Base-by-base conservation (phyloP, 2,329 filamentous ascomycete species). In the Exophiala xenobiotica region DNA sequence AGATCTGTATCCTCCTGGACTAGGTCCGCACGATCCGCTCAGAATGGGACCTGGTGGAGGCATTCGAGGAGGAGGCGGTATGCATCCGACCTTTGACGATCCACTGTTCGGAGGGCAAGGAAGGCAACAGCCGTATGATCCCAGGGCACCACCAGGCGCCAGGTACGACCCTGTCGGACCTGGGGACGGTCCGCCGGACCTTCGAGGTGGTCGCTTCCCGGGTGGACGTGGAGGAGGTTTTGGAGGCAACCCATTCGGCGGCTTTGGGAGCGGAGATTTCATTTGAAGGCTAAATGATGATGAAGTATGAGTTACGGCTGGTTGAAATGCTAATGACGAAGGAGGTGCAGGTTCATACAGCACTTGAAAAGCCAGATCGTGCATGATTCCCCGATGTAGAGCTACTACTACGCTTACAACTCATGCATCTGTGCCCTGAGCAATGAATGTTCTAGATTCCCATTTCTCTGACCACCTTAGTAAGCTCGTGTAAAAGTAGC, bases 41-140 rank as follows among this genome's bases (percentile, higher is more conserved):
- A 75, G 87, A 24, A 81, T 89, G 49, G 80, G 83, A 5, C 80
- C 81, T 23, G 76, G 78, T 19, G 77, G 80, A 41, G 78, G 81
- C 0, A 69, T 83, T 4, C 80, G 82, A 11, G 80, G 83, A 16
- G 79, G 79, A 8, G 83, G 86, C 9, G 93, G 93, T 1, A 99
- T 99, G 93, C 88, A 96, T 69, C 93, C 93, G 1, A 95, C 91
- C 0, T 93, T 96, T 67, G 90, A 96, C 62, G 91, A 97, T 65
- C 90, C 89, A 5, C 70, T 96, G 41, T 96, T 96, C 65, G 79
- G 78, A 4, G 86, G 85, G 0, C 70, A 77, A 75, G 73, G 67
- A 5, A 69, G 75, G 2, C 69, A 70, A 27, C 74, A 70, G 11
- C 76, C 74, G 0, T 86, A 80, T 63, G 80, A 91, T 64, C 83